These are phyloP conservation scores for Phytophthora sojae DNA, from an alignment of 352 stramenopile genomes.

Conservation along the genomic window DNA sequence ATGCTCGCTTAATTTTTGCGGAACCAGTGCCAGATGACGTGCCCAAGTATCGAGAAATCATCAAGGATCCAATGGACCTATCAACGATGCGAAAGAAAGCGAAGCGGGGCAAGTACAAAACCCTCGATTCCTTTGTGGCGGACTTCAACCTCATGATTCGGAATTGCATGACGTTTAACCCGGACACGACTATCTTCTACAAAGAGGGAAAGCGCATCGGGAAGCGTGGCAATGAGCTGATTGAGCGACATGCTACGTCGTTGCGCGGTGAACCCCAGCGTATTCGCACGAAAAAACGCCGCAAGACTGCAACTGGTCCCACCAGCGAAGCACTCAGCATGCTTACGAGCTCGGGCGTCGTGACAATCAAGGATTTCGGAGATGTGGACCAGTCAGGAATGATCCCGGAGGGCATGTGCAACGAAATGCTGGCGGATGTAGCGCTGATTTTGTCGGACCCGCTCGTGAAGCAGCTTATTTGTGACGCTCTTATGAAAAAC, in stretches of 20 bases:
- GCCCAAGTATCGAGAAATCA: slow-evolving; percentile 83
- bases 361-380: slow-evolving; percentile 71
- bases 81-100: slow-evolving; percentile 85
- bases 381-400: slow-evolving; percentile 84
- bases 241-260: slow-evolving; percentile 69
- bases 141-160: slow-evolving; percentile 90
- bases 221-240: slow-evolving; percentile 82
- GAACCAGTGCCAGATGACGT: slow-evolving; percentile 88
- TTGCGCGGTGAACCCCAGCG: slow-evolving; percentile 77
- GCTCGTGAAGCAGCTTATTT: slow-evolving; percentile 82
- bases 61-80: slow-evolving; percentile 88
- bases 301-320: slow-evolving; percentile 57
- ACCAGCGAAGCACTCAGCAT: slow-evolving; percentile 73
- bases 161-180: slow-evolving; percentile 90
- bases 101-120: slow-evolving; percentile 85
- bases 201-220: slow-evolving; percentile 88
- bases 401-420: slow-evolving; percentile 83
- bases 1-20: slow-evolving; percentile 83
- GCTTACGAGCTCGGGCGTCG: slow-evolving; percentile 72
- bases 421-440: slow-evolving; percentile 79
- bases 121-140: slow-evolving; percentile 73
- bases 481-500: slow-evolving; percentile 75
- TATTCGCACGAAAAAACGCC: slow-evolving; percentile 80
- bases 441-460: slow-evolving; percentile 81
- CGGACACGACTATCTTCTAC: slow-evolving; percentile 88